Evolutionary conservation across 75 land plant genomes (phyloP).

Genomic region (Picea sitchensis): DNA sequence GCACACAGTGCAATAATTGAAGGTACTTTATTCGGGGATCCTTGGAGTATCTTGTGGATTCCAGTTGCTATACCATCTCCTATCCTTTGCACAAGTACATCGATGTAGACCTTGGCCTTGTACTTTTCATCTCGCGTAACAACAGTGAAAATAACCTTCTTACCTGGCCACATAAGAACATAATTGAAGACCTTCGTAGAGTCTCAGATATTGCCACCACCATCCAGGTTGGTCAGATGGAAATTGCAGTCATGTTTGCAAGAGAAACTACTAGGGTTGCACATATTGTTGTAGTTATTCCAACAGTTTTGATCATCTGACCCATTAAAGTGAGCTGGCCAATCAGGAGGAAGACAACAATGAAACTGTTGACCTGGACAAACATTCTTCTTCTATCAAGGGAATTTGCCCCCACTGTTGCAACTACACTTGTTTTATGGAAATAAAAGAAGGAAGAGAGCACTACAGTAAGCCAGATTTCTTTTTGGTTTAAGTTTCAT

Average conservation of each 20-base stretch:
- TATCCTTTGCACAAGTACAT: constrained; percentile 85
- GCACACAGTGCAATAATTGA: constrained; percentile 73
- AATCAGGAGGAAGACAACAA: constrained; percentile 75
- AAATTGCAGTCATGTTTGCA: constrained; percentile 53
- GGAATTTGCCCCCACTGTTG: constrained; percentile 53
- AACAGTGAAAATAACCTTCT: constrained; percentile 88
- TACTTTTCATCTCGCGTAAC: constrained; percentile 86
- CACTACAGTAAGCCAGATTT: constrained; percentile 74
- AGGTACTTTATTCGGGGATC: constrained; percentile 39
- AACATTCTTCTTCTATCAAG: constrained; percentile 69
- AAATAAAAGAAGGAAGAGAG: constrained; percentile 93
- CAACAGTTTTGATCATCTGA: constrained; percentile 66
- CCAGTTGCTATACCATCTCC: constrained; percentile 97
- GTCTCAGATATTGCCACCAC: constrained; percentile 76
- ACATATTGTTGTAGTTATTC: constrained; percentile 74
- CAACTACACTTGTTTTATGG: constrained; percentile 82
- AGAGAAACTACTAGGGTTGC: constrained; percentile 65
- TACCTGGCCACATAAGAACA: constrained; percentile 85
- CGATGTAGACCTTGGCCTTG: constrained; percentile 94
- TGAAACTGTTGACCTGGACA: constrained; percentile 86
- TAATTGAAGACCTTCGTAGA: constrained; percentile 78
- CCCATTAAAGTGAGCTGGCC: constrained; percentile 95
- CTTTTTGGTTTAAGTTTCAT: too few relatives aligned
- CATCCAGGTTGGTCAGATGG: constrained; percentile 78
- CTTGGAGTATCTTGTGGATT: constrained; percentile 61